Evolutionary conservation across 192 early-diverging fungal genomes (phyloP), one percentile per base, ranked within the genome.

Genomic region (Rhizoclosmatium globosum): DNA sequence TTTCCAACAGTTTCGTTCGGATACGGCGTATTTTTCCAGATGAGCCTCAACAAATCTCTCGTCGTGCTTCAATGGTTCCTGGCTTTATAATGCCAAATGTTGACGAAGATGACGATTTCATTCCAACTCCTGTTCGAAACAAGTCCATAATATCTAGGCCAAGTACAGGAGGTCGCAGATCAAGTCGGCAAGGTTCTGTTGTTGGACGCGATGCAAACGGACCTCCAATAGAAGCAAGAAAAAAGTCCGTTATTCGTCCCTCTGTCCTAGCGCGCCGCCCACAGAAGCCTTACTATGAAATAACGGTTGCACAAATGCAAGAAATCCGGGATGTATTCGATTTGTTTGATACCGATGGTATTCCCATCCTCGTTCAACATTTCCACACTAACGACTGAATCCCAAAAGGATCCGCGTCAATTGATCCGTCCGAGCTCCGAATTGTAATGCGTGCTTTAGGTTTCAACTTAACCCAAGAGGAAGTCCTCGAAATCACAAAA

Each of bases 361-460:
- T 3, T 6, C 61, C 4, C 31, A n/a, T n/a, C n/a, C n/a, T n/a
- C n/a, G n/a, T n/a, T n/a, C n/a, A n/a, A n/a, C 19, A 19, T 56
- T 7, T 56, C 19, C 53, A 7, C 7, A 13, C 53, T 13, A 19
- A 56, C 53, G 7, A 56, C 9, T 56, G 53, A 19, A 56, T 56
- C 53, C 53, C 19, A 13, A 56, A 56, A 45, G 88, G 90, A 57
- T 90, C 92, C 57, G 85, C 83, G 19, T 77, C 82, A 17, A 77
- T 94, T 2, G 91, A 92, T 86, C 89, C 86, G 57, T 89, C 89
- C 71, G 93, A 93, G 82, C 79, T 92, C 2, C 69, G 88, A 81
- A 84, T 89, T 3, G 91, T 92, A 13, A 90, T 94, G 90, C 85
- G 92, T 17, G 92, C 93, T 19, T 81, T 94, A 7, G 93, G 93